Evolutionary conservation across 768 basidiomycete genomes (phyloP), one percentile per base, ranked within the genome.

Genomic region (Leucosporidium creatinivorum): DNA sequence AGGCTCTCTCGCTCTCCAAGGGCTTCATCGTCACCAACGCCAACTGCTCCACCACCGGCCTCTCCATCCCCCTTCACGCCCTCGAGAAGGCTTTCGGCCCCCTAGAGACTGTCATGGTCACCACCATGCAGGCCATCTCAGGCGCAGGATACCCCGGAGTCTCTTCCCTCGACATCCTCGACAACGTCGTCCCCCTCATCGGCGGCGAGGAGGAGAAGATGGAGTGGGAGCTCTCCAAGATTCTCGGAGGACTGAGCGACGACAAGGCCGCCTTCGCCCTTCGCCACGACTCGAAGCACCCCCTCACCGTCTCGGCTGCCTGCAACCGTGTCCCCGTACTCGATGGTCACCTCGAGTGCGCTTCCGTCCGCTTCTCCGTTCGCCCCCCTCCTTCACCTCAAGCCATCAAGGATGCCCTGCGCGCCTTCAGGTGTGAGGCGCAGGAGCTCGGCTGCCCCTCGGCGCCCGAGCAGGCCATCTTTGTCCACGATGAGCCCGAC

Each of bases 1-100:
- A 64, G 17, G 26, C 48, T 33, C 52, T 49, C 33, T 23, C 52
- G 10, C 66, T 73, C 25, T 85, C 85, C 84, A 83, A 75, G 64
- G 96, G 96, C 4, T 98, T 91, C 82, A 93, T 99, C 78, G 87
- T 99, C 69, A 93, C 93, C 66, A 99, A 99, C 78, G 96, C 96
- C 73, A 99, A 98, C 80, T 98, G 96, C 80, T 88, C 91, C 28
- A 97, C 96, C 5, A 99, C 96, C 1, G 93, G 89, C 52, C 83
- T 87, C 76, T 91, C 91, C 67, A 85, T 96, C 67, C 91, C 93
- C n/a, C 86, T 97, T 73, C 84, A 85, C 58, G 92, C 93, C 0
- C 84, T 97, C 72, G 93, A 96, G 78, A 85, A 83, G 69, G 83
- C 88, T 0, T 99, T 98, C 69, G 96, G 96, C 8, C 93, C 93